Evolutionary conservation across 2,329 filamentous ascomycete species (phyloP).

Genomic region (Hymenoscyphus occultus): DNA sequence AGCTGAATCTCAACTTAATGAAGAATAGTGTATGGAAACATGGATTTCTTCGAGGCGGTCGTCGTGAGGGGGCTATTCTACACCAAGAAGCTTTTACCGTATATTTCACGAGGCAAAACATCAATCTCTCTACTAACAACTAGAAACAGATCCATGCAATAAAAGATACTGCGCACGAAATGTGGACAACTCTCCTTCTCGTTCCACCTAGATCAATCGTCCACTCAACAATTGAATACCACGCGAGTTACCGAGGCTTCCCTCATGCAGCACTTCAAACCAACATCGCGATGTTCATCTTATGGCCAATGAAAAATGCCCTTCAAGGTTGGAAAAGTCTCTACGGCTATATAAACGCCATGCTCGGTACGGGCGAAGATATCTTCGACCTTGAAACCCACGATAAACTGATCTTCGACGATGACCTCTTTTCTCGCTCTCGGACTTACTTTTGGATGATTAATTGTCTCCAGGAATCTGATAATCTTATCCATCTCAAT

Average conservation of each 20-base stretch:
- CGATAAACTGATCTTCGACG: constrained; percentile 32
- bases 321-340: constrained; percentile 26
- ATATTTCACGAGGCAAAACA: not conserved
- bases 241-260: not conserved
- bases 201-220: not conserved
- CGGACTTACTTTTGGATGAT: constrained; percentile 34
- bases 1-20: not conserved
- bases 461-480: constrained; percentile 16
- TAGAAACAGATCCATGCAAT: not conserved
- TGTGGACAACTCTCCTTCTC: not conserved
- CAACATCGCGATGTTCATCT: not conserved
- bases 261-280: not conserved
- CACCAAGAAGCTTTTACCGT: not conserved
- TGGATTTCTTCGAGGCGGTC: not conserved
- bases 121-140: not conserved
- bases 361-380: constrained; percentile 23
- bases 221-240: not conserved
- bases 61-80: not conserved
- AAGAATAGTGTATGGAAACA: not conserved
- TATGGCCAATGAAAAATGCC: not conserved
- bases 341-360: constrained; percentile 25
- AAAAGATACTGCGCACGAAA: not conserved
- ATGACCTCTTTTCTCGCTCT: constrained; percentile 31
- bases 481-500: constrained; percentile 24
- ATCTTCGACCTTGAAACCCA: constrained; percentile 28